These are phyloP conservation scores for Terfezia claveryi DNA, from an alignment of 495 filamentous ascomycete species.

Conservation along the genomic window DNA sequence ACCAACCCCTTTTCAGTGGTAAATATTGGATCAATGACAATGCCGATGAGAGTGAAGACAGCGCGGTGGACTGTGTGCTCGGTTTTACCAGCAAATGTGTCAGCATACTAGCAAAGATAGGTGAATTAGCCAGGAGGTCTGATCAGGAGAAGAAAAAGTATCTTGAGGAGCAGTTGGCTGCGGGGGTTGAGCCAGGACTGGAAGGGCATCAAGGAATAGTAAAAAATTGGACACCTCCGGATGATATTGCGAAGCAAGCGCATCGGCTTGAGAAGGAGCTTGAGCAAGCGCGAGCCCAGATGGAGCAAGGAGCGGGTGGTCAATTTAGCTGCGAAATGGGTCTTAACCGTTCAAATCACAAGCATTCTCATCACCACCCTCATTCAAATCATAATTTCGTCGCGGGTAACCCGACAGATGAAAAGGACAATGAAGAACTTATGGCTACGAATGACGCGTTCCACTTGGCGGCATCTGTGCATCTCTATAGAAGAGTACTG, in stretches of 20 bases:
- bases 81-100: slow-evolving; percentile 54
- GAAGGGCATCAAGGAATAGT: slow-evolving; percentile 18
- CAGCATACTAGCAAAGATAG: slow-evolving; percentile 49
- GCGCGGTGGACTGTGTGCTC: slow-evolving; percentile 55
- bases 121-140: slow-evolving; percentile 46
- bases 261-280: slow-evolving; percentile 33
- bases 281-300: slow-evolving; percentile 23
- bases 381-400: slow-evolving; percentile 7
- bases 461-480: slow-evolving; percentile 57
- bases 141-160: slow-evolving; percentile 26
- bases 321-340: background rate
- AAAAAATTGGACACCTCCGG: slow-evolving; percentile 36
- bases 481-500: slow-evolving; percentile 53
- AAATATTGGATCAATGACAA: slow-evolving; percentile 34
- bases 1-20: slow-evolving; percentile 16
- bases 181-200: slow-evolving; percentile 26
- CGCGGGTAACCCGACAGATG: slow-evolving; percentile 24
- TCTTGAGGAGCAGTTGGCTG: background rate
- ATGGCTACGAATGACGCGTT: slow-evolving; percentile 61
- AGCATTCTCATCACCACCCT: slow-evolving; percentile 11
- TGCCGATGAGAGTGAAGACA: slow-evolving; percentile 32
- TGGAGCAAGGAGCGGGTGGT: background rate
- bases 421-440: slow-evolving; percentile 41
- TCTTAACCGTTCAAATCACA: background rate
- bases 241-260: slow-evolving; percentile 31